These are phyloP conservation scores for Chaetomiaceae sp. DNA, from an alignment of 2,329 filamentous ascomycete species.

Conservation along the genomic window DNA sequence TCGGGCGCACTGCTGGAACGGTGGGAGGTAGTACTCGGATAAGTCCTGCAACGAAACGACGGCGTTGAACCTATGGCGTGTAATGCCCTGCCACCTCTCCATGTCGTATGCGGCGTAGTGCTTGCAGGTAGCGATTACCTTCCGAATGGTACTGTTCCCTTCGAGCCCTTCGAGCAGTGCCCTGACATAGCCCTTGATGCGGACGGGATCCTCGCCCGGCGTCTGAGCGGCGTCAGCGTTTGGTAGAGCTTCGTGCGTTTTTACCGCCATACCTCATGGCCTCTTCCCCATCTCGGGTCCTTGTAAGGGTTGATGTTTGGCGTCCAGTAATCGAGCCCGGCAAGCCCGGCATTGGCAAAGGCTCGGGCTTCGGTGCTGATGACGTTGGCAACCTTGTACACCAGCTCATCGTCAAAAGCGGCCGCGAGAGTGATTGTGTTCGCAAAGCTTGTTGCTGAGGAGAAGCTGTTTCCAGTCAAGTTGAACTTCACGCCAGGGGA, in stretches of 20 bases:
- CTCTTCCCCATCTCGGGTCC: constrained; percentile 60
- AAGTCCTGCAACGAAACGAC: constrained; percentile 52
- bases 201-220: constrained; percentile 30
- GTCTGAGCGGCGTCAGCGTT: constrained; percentile 22
- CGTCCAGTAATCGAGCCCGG: constrained; percentile 58
- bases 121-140: constrained; percentile 47
- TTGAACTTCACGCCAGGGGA: constrained; percentile 52
- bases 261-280: constrained; percentile 41
- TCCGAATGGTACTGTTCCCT: constrained; percentile 18
- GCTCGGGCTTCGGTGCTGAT: constrained; percentile 59
- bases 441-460: constrained; percentile 61
- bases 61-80: constrained; percentile 49
- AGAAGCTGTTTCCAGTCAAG: constrained; percentile 45
- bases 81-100: constrained; percentile 34
- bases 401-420: constrained; percentile 59
- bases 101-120: constrained; percentile 57
- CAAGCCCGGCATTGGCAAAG: constrained; percentile 56
- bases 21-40: constrained; percentile 62
- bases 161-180: constrained; percentile 27
- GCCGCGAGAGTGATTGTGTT: constrained; percentile 59
- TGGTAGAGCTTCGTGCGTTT: not conserved
- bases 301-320: constrained; percentile 65
- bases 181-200: constrained; percentile 27
- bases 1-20: constrained; percentile 59
- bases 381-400: constrained; percentile 51